Evolutionary conservation across 352 stramenopile species (phyloP), one percentile per base, ranked within the genome.

Genomic region (Phytophthora colocasiae): DNA sequence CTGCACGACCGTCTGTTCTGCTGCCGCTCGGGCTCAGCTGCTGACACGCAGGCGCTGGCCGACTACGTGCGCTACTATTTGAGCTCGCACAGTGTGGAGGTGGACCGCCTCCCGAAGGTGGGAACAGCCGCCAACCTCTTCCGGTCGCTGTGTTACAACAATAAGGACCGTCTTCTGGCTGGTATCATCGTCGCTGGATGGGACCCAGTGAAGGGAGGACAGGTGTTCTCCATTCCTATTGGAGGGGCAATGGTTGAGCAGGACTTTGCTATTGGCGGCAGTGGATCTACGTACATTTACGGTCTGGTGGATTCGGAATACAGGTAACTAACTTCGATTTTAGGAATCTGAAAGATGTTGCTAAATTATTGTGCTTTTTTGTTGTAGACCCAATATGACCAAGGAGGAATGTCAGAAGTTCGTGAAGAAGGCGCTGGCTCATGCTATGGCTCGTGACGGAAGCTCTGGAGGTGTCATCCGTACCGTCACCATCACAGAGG

Each of bases 381-480:
- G 19, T 46, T 46, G 32, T 55, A 92, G 87, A 77, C 78, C 88
- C 26, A 85, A 92, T 64, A 99, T 99, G 98, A 98, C 88, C 19
- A 94, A 98, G 72, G 93, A 98, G n/a, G 97, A 99, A 80, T 98
- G 93, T 48, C 77, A 97, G 63, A 67, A 78, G 29, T 97, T 99
- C 66, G 96, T 98, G 43, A 98, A 97, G 71, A 98, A 98, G 75
- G 86, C 93, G 55, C 77, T 99, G 60, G 69, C 90, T 34, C 97
- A 99, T 83, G 98, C 98, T 27, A 99, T 99, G 97, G 94, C 97
- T 12, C 87, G 98, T 27, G 98, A 99, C 85, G 97, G 97, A 53
- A 98, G 91, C 63, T 99, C 95, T n/a, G 98, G 98, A 51, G 98
- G 98, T 60, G 96, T 99, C 44, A 99, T 99, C 75, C 89, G 98